These are phyloP conservation scores for Phyllosticta paracitricarpa DNA, from an alignment of 2,329 filamentous ascomycete genomes.

Conservation along the genomic window DNA sequence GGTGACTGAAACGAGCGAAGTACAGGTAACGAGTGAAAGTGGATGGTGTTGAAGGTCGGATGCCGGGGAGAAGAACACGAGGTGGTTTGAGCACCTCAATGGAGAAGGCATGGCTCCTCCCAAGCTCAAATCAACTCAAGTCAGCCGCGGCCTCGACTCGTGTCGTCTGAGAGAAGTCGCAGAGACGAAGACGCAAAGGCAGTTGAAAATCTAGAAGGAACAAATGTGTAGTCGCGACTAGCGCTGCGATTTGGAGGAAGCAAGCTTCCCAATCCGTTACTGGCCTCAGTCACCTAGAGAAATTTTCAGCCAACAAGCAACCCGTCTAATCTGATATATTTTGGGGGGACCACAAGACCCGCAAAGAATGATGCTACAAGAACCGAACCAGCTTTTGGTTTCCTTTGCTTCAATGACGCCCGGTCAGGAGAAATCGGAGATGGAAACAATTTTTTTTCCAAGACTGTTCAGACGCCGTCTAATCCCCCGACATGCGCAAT, in stretches of 20 bases:
- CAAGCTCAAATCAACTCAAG: not conserved
- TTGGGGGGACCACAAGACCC: not conserved
- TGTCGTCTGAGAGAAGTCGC: not conserved
- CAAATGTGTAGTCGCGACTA: not conserved
- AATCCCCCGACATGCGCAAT: not conserved
- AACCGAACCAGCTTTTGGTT: not conserved
- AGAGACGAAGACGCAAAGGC: not conserved
- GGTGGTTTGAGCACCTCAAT: not conserved
- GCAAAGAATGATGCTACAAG: not conserved
- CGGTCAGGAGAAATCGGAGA: not conserved
- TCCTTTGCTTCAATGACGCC: not conserved
- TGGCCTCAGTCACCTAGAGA: not conserved
- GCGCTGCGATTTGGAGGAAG: not conserved
- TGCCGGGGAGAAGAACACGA: not conserved
- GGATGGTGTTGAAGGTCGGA: not conserved
- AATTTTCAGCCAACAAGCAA: not conserved
- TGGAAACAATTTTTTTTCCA: not conserved
- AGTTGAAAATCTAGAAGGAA: not conserved
- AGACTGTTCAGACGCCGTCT: not conserved
- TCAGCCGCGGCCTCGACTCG: not conserved
- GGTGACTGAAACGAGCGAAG: not conserved
- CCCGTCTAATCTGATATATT: not conserved
- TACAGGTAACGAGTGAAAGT: constrained; percentile 8
- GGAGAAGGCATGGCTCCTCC: not conserved
- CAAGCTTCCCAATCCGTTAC: not conserved